These are phyloP conservation scores for Zygosaccharomyces bailii DNA, from an alignment of 805 yeast species.

Conservation along the genomic window DNA sequence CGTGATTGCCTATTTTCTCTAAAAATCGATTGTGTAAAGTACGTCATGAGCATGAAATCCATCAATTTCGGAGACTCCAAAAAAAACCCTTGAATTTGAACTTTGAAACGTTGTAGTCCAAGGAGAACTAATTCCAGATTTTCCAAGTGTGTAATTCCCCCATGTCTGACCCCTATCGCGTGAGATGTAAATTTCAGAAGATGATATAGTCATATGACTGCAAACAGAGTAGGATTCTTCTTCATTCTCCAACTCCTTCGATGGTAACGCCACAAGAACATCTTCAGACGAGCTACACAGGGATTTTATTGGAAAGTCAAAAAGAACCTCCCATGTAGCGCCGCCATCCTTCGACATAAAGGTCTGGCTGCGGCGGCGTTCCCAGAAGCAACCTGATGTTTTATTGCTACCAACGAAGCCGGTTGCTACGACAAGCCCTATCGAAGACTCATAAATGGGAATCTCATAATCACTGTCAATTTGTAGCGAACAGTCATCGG, in stretches of 20 bases:
- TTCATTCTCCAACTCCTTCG: neutral
- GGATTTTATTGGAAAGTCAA: slow-evolving; percentile 43
- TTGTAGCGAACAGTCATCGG: slow-evolving; percentile 49
- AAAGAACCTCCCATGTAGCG: slow-evolving; percentile 56
- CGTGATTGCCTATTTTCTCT: neutral
- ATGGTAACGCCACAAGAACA: neutral
- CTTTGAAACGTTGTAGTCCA: neutral
- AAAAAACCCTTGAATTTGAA: neutral
- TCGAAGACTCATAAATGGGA: slow-evolving; percentile 43
- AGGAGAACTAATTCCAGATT: neutral
- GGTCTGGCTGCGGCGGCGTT: slow-evolving; percentile 34
- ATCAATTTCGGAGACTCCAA: neutral
- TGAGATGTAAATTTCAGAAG: neutral
- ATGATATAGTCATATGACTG: neutral
- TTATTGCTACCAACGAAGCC: slow-evolving; percentile 15
- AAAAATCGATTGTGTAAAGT: neutral
- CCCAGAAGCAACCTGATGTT: neutral
- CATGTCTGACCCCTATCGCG: neutral
- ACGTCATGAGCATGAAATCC: neutral
- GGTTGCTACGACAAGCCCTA: slow-evolving; percentile 41
- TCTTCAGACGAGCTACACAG: neutral
- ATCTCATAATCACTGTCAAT: slow-evolving; percentile 33
- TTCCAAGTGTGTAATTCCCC: neutral
- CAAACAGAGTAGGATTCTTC: neutral
- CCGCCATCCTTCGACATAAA: slow-evolving; percentile 78